Conservation (phyloP, 345 rosid species). For the Kandelia obovata region DNA sequence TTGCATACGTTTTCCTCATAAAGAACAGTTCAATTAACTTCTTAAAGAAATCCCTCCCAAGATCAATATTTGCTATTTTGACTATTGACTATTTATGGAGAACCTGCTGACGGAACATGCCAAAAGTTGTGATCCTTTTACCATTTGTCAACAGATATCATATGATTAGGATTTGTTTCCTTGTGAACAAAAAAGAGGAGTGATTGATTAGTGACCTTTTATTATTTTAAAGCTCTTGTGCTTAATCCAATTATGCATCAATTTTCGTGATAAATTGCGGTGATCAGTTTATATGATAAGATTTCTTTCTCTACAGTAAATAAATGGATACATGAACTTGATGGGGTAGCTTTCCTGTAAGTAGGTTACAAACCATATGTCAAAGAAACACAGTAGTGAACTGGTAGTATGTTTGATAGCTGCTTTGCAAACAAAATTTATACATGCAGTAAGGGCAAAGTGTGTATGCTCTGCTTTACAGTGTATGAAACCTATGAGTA, state of each 20-base stretch:
- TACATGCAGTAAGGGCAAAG: no score
- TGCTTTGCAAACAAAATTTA: no score
- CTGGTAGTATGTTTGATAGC: background rate
- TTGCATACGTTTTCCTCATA: background rate
- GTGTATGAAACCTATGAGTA: no score
- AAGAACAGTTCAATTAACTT: background rate
- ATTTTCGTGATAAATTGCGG: background rate
- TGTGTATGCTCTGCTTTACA: no score
- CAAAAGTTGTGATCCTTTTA: constrained; percentile 16
- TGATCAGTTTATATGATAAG: background rate
- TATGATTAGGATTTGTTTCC: background rate
- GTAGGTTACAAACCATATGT: background rate
- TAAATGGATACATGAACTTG: background rate
- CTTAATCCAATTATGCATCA: background rate
- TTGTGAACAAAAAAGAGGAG: background rate
- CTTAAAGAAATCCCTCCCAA: constrained; percentile 1
- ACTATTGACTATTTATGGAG: background rate
- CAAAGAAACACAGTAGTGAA: background rate
- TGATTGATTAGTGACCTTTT: no score
- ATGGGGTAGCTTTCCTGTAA: background rate
- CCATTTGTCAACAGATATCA: constrained; percentile 7
- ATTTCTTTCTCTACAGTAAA: background rate
- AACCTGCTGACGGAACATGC: background rate
- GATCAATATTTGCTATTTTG: background rate
- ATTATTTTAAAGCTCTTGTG: no score